Base-by-base conservation (phyloP, 139 green algal genomes). In the Chlorella sp. region DNA sequence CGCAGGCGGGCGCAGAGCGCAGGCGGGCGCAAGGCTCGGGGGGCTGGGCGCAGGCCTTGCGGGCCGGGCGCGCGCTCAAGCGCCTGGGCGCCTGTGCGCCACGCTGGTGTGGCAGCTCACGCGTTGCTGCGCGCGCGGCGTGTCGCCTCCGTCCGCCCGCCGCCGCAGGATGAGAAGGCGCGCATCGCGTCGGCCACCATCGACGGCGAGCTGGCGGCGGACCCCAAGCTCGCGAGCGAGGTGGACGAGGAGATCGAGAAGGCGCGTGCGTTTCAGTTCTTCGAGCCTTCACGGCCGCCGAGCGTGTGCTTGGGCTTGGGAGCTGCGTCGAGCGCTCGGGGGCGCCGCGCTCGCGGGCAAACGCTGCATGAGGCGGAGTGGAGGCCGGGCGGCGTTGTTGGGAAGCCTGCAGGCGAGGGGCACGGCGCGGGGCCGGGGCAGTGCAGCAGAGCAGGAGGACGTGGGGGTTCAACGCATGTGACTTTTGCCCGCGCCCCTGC, bases 171-270 rank as follows among this genome's bases (percentile, higher is more conserved):
- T 53, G 69, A 75, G 53, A 75, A 84, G 73, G 66, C 63, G 64
- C 64, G 72, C 36, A 71, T 84, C 25, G 46, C 43, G 31, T 81
- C 79, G 38, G 61, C 43, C 38, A 84, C 79, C 67, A 63, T 84
- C 40, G 79, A 84, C 61, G 79, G 81, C 8, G 79, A 76, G 45
- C 63, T 84, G 43, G 79, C 79, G 9, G 63, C 62, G 0, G 66
- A 84, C 48, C 79, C 79, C 8, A 45, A 72, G 53, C 41, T 84
- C 55, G 79, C 79, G 5, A 67, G 66, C 41, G 51, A 79, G 48
- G 46, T 84, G 50, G 79, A 84, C 71, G 35, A 61, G 21, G 64
- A 74, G 61, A 29, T 79, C n/a, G 48, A 79, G 43, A 79, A 83
- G 69, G n/a, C n/a, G n/a, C n/a, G n/a, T n/a, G n/a, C n/a, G n/a